phyloP scores from a whole-genome alignment of 192 early-diverging fungal genomes.

The Fimicolochytrium jonesii region DNA sequence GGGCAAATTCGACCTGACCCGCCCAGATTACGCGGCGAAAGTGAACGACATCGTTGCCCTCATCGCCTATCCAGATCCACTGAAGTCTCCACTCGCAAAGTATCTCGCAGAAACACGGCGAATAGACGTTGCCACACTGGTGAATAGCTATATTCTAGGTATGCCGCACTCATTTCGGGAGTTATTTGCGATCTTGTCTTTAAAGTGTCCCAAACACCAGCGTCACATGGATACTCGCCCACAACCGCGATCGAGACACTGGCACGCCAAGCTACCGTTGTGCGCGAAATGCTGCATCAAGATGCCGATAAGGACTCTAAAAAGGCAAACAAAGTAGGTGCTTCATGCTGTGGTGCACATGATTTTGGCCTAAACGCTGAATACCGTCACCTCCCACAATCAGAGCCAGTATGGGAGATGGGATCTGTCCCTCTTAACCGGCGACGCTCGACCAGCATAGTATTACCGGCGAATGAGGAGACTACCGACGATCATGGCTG shows the following conservation, averaged over 20 bases:
- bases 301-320: constrained; percentile 39
- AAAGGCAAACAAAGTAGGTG: constrained; percentile 10
- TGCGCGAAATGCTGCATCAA: constrained; percentile 41
- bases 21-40: constrained; percentile 32
- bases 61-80: constrained; percentile 62
- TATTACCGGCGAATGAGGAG: too few relatives aligned
- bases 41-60: constrained; percentile 51
- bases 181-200: neutral
- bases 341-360: too few relatives aligned
- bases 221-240: constrained; percentile 37
- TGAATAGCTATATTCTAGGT: constrained; percentile 67
- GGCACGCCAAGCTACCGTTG: constrained; percentile 56
- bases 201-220: constrained; percentile 32
- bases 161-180: constrained; percentile 1
- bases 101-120: constrained; percentile 51
- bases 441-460: too few relatives aligned
- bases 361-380: too few relatives aligned
- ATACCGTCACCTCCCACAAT: too few relatives aligned
- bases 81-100: constrained; percentile 45
- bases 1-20: constrained; percentile 29
- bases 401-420: too few relatives aligned
- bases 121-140: constrained; percentile 51
- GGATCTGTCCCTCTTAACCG: too few relatives aligned
- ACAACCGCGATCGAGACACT: constrained; percentile 49
- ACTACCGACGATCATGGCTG: too few relatives aligned